Base-by-base conservation (phyloP, 352 stramenopile species). In the Phytophthora hibernalis region DNA sequence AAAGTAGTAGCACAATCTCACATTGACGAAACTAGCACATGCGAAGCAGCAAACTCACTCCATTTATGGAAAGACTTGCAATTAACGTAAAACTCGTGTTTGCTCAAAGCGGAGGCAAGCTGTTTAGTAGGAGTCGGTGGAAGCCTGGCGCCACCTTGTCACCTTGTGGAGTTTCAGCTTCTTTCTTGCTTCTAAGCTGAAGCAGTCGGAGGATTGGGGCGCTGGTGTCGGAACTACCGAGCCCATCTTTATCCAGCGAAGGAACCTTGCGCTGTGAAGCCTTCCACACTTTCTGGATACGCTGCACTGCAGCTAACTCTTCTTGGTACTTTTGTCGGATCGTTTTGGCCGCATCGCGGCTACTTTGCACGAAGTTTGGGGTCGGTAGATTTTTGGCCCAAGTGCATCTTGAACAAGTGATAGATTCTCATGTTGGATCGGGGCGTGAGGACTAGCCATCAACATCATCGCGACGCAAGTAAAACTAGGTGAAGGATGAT, bases 391-490 rank as follows among this genome's bases (percentile, higher is more conserved):
- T 35, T 16, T 40, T 9, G 22, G 13, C 15, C 30, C 12, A 30
- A 65, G 6, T 5, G 18, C 37, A 52, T 40, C 30, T 40, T 50
- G 47, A n/a, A 21, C 24, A 13, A 54, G 5, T 45, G 18, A 20
- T 12, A 42, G 54, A 30, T 37, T 45, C 35, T 61, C 30, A 33
- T 61, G 69, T 8, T 51, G 60, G 40, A 76, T 72, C 31, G 49
- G 35, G 13, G 60, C 60, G 13, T 68, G 69, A 3, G 38, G 55
- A 11, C 38, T 59, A 45, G 79, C 59, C 58, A 80, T 68, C 22
- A 87, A 47, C 38, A 76, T 54, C 74, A 85, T 82, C 13, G 79
- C 76, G 5, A 68, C 68, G 24, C 71, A 82, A 5, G 74, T 64
- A 45, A 87, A 87, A 53, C 68, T 87, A 0, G 56, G 52, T 18